Evolutionary conservation across 2,329 filamentous ascomycete species (phyloP).

Genomic region (Botryosphaeria dothidea): DNA sequence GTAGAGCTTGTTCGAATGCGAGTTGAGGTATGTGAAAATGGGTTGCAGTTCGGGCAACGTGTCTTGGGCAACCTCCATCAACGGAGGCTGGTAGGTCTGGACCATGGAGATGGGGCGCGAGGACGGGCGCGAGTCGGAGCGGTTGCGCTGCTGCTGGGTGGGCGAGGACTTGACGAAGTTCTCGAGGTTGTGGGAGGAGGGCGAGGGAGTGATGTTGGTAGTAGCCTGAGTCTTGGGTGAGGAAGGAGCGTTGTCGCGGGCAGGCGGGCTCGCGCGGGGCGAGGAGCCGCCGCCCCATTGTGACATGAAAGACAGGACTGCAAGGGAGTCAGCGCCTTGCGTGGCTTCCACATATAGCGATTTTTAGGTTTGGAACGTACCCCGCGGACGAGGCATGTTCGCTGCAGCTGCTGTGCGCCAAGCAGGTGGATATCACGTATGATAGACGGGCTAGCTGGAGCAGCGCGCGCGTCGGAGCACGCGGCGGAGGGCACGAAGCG

Average conservation of each 20-base stretch:
- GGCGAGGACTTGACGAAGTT: conserved; percentile 31
- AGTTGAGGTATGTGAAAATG: conserved; percentile 92
- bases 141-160: conserved; percentile 39
- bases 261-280: conserved; percentile 26
- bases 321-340: conserved; percentile 21
- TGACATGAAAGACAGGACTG: conserved; percentile 89
- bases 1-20: conserved; percentile 93
- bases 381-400: conserved; percentile 36
- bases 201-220: conserved; percentile 24
- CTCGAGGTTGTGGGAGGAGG: conserved; percentile 34
- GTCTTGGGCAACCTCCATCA: conserved; percentile 82
- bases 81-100: conserved; percentile 78
- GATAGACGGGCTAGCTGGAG: neutral
- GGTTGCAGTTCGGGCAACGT: conserved; percentile 91
- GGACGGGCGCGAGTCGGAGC: conserved; percentile 51
- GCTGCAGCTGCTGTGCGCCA: neutral
- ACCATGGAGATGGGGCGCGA: conserved; percentile 83
- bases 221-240: conserved; percentile 19
- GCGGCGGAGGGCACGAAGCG: neutral
- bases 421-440: neutral
- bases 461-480: conserved; percentile 10
- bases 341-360: neutral
- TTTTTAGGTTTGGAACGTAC: conserved; percentile 2
- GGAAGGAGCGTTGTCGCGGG: conserved; percentile 30
- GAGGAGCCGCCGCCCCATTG: conserved; percentile 58